phyloP scores from a whole-genome alignment of 2,329 filamentous ascomycete species.

The Calonectria pauciramosa region DNA sequence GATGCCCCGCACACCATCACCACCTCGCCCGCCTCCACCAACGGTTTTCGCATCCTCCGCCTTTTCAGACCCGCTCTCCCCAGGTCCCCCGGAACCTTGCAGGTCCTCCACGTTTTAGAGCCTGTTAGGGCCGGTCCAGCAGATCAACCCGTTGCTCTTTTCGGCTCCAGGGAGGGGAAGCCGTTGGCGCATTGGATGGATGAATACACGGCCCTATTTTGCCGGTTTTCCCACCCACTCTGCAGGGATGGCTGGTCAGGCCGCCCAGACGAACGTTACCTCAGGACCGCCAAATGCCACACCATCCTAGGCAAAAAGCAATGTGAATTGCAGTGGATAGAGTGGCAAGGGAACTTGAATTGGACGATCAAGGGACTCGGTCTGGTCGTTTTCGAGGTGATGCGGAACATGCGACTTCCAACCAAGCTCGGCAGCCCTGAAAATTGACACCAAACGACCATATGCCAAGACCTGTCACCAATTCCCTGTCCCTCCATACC shows the following conservation, averaged over 20 bases:
- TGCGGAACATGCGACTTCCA: neutral
- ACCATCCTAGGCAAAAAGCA: slow-evolving; percentile 1
- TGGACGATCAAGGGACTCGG: neutral
- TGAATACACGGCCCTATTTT: slow-evolving; percentile 44
- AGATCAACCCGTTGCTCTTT: slow-evolving; percentile 33
- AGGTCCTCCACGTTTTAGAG: slow-evolving; percentile 38
- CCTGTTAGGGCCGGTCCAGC: slow-evolving; percentile 11
- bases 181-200: slow-evolving; percentile 36
- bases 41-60: slow-evolving; percentile 3
- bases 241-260: slow-evolving; percentile 27
- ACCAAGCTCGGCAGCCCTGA: neutral
- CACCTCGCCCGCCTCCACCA: neutral
- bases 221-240: slow-evolving; percentile 41
- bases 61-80: slow-evolving; percentile 27
- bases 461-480: neutral
- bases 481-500: neutral
- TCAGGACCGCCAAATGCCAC: slow-evolving; percentile 7
- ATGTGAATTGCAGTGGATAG: neutral
- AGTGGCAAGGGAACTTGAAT: neutral
- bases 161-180: slow-evolving; percentile 25
- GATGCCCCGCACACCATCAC: neutral
- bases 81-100: slow-evolving; percentile 28
- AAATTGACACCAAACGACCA: neutral
- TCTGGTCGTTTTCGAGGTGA: neutral
- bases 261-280: slow-evolving; percentile 1